Evolutionary conservation across 1,284 basidiomycete genomes (phyloP).

Genomic region (Earliella scabrosa): DNA sequence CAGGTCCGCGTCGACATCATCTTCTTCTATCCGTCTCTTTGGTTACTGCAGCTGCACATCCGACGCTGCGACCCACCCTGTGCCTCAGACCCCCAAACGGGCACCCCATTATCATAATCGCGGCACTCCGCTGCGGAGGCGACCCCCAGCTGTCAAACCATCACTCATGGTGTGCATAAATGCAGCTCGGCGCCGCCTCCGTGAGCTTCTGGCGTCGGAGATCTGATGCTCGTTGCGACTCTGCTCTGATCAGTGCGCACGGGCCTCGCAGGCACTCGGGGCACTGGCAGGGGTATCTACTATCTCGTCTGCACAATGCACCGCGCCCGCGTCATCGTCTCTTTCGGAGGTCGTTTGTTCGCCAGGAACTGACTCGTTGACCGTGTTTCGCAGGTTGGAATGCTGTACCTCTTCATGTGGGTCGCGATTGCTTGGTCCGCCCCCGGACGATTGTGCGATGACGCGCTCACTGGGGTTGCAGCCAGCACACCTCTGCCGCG

Average conservation of each 20-base stretch:
- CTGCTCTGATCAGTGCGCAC: neutral
- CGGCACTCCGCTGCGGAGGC: too few species aligned
- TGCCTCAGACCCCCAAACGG: neutral
- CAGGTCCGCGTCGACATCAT: constrained; percentile 47
- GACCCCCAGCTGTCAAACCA: too few species aligned
- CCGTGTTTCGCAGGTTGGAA: constrained; percentile 55
- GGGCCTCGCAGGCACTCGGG: too few species aligned
- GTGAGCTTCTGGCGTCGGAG: neutral
- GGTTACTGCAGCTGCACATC: constrained; percentile 19
- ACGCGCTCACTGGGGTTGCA: too few species aligned
- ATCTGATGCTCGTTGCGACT: neutral
- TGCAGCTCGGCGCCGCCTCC: neutral
- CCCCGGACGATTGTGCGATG: neutral
- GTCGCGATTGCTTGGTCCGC: constrained; percentile 26
- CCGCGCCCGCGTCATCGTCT: too few species aligned
- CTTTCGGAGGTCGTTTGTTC: too few species aligned
- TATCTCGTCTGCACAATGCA: neutral
- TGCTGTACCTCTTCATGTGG: constrained; percentile 79
- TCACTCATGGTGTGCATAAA: neutral
- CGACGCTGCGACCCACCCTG: neutral
- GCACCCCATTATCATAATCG: too few species aligned
- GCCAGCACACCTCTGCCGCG: constrained; percentile 91
- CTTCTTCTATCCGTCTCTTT: constrained; percentile 16
- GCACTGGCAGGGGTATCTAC: neutral
- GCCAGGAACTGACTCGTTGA: constrained; percentile 6